Evolutionary conservation across 2,329 filamentous ascomycete species (phyloP), one percentile per base, ranked within the genome.

Genomic region (Paraphaeosphaeria minitans): DNA sequence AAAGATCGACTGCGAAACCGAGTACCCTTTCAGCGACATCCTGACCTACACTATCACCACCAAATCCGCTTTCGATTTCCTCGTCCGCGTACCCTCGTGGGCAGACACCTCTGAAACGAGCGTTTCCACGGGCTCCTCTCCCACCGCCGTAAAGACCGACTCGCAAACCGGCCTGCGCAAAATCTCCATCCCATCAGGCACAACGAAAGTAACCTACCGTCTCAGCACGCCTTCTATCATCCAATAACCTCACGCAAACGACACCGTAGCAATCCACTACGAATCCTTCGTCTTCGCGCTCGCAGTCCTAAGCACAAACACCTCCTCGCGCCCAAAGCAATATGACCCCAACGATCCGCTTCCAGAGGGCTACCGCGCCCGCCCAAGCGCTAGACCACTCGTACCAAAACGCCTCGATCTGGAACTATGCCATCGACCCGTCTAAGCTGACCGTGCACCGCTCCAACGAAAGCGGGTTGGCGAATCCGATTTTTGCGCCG

Each of bases 41-140:
- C 67, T 83, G 2, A 61, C 59, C 9, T 83, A 83, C 62, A 75
- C 68, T 31, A 75, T 82, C 55, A 65, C 69, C 19, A 65, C 78
- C 3, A 69, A 67, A 7, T 61, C 62, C 0, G 48, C 74, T 6
- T 81, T 82, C 61, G 68, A 72, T n/a, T 79, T 84, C 57, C 75
- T 78, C 56, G 67, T 84, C 49, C 76, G 81, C 19, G 75, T 83
- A n/a, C 81, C 82, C 2, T 56, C 57, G 9, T 83, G 82, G 82
- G 71, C 74, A 3, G 65, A 71, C 46, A 42, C 27, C 19, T 47
- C 52, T n/a, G 19, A 48, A n/a, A 47, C 16, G 41, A 62, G 19
- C 52, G 52, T 43, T 7, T 51, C 41, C 16, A 58, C 43, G 46
- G 29, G 61, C 70, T 33, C 43, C 55, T 21, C 60, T 69, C 35